Percentiles rank a stretch among this genome's conserved stretches.
Evolutionary conservation across 192 early-diverging fungal genomes (phyloP).

Genomic region (Nowakowskiella sp.): DNA sequence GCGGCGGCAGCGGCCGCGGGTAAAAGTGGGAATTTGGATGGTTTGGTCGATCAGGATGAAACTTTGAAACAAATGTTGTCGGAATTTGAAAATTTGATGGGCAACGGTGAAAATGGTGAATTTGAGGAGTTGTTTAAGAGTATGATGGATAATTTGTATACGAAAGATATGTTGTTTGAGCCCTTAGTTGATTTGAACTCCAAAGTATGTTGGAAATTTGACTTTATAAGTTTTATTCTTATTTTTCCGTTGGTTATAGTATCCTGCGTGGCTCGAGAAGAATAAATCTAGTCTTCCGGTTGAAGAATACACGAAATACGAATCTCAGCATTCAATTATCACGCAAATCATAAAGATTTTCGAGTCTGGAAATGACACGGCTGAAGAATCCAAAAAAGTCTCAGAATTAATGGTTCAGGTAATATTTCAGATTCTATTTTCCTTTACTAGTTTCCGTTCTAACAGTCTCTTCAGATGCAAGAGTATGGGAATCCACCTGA

Average conservation of each 20-base stretch:
- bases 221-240: constrained; percentile 7
- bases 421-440: constrained; percentile 5
- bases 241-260: constrained; percentile 37
- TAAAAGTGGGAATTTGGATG: too few relatives aligned
- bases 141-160: constrained; percentile 87
- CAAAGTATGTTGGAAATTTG: constrained; percentile 45
- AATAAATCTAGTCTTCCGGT: constrained; percentile 64
- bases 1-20: too few relatives aligned
- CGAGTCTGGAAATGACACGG: constrained; percentile 52
- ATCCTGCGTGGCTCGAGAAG: constrained; percentile 78
- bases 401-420: constrained; percentile 92
- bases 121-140: constrained; percentile 81
- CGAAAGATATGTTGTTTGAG: constrained; percentile 89
- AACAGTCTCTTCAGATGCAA: constrained; percentile 70
- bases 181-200: constrained; percentile 84
- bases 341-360: constrained; percentile 76
- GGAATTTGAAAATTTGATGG: constrained; percentile 71
- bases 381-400: constrained; percentile 60
- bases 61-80: constrained; percentile 83
- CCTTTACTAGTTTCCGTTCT: constrained; percentile 4
- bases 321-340: constrained; percentile 70
- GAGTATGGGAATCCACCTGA: constrained; percentile 91
- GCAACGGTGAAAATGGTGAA: constrained; percentile 63
- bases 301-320: constrained; percentile 68
- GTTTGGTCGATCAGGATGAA: too few relatives aligned